Evolutionary conservation across 176 grass and related monocot genomes (phyloP), one percentile per base, ranked within the genome.

Genomic region (Ampelocalamus luodianensis): DNA sequence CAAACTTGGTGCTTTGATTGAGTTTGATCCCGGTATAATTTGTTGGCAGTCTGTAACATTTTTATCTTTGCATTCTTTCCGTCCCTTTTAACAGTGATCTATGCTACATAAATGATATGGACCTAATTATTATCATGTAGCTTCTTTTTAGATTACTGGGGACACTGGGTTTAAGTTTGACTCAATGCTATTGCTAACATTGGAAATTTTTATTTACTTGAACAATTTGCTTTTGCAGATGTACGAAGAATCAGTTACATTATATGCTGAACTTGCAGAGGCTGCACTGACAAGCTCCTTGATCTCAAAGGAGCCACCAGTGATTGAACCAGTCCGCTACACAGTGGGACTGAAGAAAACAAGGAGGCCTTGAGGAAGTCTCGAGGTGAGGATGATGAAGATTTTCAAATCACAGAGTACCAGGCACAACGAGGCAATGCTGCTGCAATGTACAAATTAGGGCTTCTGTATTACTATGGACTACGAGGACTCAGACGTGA

Each of bases 331-430:
- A 6, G 74, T 98, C 62, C 88, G 38, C 88, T 98, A 69, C 91
- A 98, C 85, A 98, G 91, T 76, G 96, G 96, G 49, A 93, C 91
- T 38, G 96, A 99, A 85, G 97, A 99, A 89, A 99, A 99, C 79
- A 92, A 87, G 50, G 91, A 99, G 77, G 97, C 81, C 32, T 80
- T 99, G 84, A 86, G 93, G 75, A 96, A 99, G 76, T 99, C 90
- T 32, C 88, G 97, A 26, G 93, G 97, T 24, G 93, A 99, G 81
- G 93, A 94, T 27, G 92, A 96, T 82, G 97, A 99, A 83, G 93
- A 89, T 81, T 99, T 99, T 78, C 97, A 99, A 79, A 99, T 99
- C 65, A 86, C 82, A 22, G 97, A 99, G 61, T 99, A 99, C 61
- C 97, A 99, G 87, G 97, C 97, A 23, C 90, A 89, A 63, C 84